Evolutionary conservation across 768 basidiomycete genomes (phyloP), one percentile per base, ranked within the genome.

Genomic region (Tylopilus vinaceipallidus): DNA sequence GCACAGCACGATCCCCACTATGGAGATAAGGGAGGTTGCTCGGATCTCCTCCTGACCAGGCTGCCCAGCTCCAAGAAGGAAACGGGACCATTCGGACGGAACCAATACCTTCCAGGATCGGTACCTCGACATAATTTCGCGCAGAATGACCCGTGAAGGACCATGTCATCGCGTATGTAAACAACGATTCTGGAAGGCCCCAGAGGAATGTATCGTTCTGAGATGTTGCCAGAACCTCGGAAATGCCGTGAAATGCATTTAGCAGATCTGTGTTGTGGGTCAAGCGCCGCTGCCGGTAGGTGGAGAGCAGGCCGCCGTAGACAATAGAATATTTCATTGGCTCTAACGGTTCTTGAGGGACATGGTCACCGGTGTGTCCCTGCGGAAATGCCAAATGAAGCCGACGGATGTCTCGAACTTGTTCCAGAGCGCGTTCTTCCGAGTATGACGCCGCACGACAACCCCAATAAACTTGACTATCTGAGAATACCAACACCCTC

Each of bases 51-150:
- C 30, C 43, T 30, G 41, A 54, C 47, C 47, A 48, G 9, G 47
- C 47, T 1, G 32, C 26, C 55, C 57, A 58, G 30, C 57, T 58
- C 57, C 56, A 58, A 4, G 56, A 58, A 23, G 56, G 57, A 2
- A 58, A 23, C 2, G 45, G 35, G 2, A 50, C 23, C 49, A 36
- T 50, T 17, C 50, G 14, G 29, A 35, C 27, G 1, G 46, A 36
- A 6, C 54, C 55, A 4, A 52, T 12, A 11, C 14, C 22, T 4
- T 38, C 10, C 12, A 57, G 45, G 30, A 47, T 6, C 6, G 55
- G 45, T 11, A 49, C 34, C 1, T 26, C 3, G 2, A 46, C 29
- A 4, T 29, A 0, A 20, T 54, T 58, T 24, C 46, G 49, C 23
- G 24, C 13, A 14, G 16, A 43, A 19, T 32, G 22, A 2, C 40